Percentiles rank a stretch among this genome's conserved stretches.
Evolutionary conservation across 345 rosid genomes (phyloP).

Genomic region (Nasturtium officinale): DNA sequence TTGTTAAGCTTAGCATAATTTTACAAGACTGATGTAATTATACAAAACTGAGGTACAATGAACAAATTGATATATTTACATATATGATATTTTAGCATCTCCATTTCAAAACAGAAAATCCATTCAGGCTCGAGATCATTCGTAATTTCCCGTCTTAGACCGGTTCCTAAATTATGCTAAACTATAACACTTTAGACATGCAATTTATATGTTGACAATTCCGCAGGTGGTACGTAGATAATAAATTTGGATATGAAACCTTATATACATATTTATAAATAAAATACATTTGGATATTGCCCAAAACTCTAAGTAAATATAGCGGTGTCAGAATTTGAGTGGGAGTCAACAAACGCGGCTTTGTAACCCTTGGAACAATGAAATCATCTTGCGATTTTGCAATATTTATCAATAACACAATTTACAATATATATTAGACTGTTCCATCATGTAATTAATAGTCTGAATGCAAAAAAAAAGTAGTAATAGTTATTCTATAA

Average conservation of each 20-base stretch:
- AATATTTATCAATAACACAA: background rate
- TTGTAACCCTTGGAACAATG: background rate
- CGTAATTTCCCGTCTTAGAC: no score
- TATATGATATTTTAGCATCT: no score
- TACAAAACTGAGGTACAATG: background rate
- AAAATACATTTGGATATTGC: background rate
- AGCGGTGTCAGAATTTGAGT: background rate
- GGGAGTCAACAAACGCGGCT: constrained; percentile 32
- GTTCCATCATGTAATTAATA: background rate
- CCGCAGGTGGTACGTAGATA: background rate
- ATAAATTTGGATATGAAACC: constrained; percentile 6
- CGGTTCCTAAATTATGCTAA: background rate
- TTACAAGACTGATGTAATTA: background rate
- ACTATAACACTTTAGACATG: background rate
- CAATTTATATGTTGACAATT: background rate
- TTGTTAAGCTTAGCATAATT: background rate
- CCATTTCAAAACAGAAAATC: background rate
- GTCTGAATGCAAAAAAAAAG: background rate
- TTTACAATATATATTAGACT: background rate
- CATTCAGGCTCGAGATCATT: no score
- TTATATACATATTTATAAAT: background rate
- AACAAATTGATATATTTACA: background rate
- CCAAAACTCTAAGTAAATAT: background rate
- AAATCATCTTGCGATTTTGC: background rate
- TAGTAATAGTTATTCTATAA: background rate